These are phyloP conservation scores for Oryza coarctata DNA, from an alignment of 176 grass and related monocot genomes.

Conservation along the genomic window DNA sequence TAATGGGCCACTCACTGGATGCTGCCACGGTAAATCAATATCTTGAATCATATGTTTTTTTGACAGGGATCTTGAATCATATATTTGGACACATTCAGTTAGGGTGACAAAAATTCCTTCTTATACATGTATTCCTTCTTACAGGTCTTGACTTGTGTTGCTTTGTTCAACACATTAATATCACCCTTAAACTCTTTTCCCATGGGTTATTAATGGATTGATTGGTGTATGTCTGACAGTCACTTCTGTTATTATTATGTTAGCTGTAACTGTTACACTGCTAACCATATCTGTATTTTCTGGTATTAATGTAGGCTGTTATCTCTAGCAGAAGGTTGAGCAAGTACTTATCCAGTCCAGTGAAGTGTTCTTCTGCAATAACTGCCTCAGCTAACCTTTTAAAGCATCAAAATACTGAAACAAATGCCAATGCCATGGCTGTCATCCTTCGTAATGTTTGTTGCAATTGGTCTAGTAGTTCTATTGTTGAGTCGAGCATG, in stretches of 20 bases:
- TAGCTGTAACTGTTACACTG: neutral
- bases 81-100: slow-evolving; percentile 26
- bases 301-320: slow-evolving; percentile 58
- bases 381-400: slow-evolving; percentile 26
- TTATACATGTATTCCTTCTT: slow-evolving; percentile 38
- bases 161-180: slow-evolving; percentile 94
- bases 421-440: slow-evolving; percentile 25
- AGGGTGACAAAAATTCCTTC: slow-evolving; percentile 3
- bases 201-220: slow-evolving; percentile 98
- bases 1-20: slow-evolving; percentile 80
- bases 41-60: slow-evolving; percentile 28
- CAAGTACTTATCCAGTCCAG: slow-evolving; percentile 79
- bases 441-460: slow-evolving; percentile 50
- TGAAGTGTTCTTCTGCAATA: slow-evolving; percentile 37
- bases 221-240: slow-evolving; percentile 77
- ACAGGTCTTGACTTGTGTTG: slow-evolving; percentile 98
- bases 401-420: slow-evolving; percentile 30
- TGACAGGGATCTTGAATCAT: slow-evolving; percentile 22
- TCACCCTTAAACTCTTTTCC: slow-evolving; percentile 94
- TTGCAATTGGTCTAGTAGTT: slow-evolving; percentile 74
- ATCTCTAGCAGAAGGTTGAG: slow-evolving; percentile 81
- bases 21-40: slow-evolving; percentile 85
- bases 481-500: slow-evolving; percentile 34
- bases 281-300: slow-evolving; percentile 19
- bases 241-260: slow-evolving; percentile 13